Evolutionary conservation across 768 basidiomycete species (phyloP).

Genomic region (Rubroboletus pulcherrimus): DNA sequence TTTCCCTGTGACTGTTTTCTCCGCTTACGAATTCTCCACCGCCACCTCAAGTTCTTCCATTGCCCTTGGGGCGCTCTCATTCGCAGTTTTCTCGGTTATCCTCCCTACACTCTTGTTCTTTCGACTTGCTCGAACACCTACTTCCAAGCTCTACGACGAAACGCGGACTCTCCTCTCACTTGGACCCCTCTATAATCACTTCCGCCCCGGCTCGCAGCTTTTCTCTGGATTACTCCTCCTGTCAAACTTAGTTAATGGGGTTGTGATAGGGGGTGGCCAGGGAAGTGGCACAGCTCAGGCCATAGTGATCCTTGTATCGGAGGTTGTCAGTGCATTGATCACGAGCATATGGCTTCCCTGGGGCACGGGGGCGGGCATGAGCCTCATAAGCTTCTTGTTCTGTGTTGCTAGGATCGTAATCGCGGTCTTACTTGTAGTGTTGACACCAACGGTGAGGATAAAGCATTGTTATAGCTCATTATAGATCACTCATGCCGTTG

Average conservation of each 20-base stretch:
- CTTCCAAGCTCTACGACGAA: constrained; percentile 91
- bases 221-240: constrained; percentile 81
- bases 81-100: constrained; percentile 73
- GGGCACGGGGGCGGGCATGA: constrained; percentile 97
- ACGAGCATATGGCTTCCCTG: constrained; percentile 96
- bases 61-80: constrained; percentile 77
- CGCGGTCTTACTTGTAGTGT: constrained; percentile 84
- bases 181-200: constrained; percentile 96
- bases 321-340: constrained; percentile 80
- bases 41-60: constrained; percentile 54
- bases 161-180: constrained; percentile 86
- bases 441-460: constrained; percentile 76
- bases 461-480: neutral
- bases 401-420: constrained; percentile 88
- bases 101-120: constrained; percentile 72
- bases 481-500: constrained; percentile 10
- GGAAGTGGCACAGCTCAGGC: constrained; percentile 88
- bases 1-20: constrained; percentile 89
- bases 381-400: constrained; percentile 88
- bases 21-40: constrained; percentile 59
- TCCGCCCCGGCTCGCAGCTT: constrained; percentile 84
- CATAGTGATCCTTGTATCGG: constrained; percentile 83
- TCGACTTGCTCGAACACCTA: constrained; percentile 76
- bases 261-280: constrained; percentile 88
- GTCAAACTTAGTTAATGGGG: constrained; percentile 77